phyloP scores from a whole-genome alignment of 257 asterid genomes.

The Gynochthodes officinalis region DNA sequence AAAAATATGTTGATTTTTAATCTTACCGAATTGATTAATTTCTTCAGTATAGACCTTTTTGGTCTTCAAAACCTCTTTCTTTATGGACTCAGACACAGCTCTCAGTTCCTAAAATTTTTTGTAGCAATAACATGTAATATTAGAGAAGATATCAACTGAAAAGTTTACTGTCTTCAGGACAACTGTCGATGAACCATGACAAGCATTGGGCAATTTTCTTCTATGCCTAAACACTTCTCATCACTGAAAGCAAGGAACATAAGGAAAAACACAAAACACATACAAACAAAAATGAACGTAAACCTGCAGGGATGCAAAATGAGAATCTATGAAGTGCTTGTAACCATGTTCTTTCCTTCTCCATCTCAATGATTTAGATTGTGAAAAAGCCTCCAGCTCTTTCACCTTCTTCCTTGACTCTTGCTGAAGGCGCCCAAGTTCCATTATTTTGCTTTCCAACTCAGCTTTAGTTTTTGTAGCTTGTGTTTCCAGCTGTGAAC shows the following conservation, averaged over 20 bases:
- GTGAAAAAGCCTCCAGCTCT: constrained; percentile 80
- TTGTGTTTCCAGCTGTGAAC: constrained; percentile 46
- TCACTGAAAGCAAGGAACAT: not conserved
- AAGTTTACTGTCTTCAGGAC: constrained; percentile 5
- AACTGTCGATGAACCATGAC: not conserved
- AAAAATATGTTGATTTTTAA: constrained; percentile 9
- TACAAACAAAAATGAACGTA: constrained; percentile 18
- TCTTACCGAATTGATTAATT: constrained; percentile 65
- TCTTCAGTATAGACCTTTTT: constrained; percentile 55
- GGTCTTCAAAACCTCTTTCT: constrained; percentile 67
- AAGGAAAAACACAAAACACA: not conserved
- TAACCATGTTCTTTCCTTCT: constrained; percentile 74
- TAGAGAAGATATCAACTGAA: not conserved
- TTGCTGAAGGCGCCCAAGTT: constrained; percentile 57
- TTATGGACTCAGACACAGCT: constrained; percentile 61
- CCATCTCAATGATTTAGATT: constrained; percentile 69
- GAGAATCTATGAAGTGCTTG: constrained; percentile 68
- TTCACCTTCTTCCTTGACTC: constrained; percentile 65
- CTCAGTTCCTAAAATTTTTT: constrained; percentile 59
- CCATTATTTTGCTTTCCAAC: constrained; percentile 57
- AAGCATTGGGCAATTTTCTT: not conserved
- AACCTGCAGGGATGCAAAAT: constrained; percentile 72
- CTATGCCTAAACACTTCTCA: constrained; percentile 2
- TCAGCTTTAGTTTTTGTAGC: constrained; percentile 51
- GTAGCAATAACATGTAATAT: constrained; percentile 12